Conservation (phyloP, 495 filamentous ascomycete genomes). For the Thozetella sp. region DNA sequence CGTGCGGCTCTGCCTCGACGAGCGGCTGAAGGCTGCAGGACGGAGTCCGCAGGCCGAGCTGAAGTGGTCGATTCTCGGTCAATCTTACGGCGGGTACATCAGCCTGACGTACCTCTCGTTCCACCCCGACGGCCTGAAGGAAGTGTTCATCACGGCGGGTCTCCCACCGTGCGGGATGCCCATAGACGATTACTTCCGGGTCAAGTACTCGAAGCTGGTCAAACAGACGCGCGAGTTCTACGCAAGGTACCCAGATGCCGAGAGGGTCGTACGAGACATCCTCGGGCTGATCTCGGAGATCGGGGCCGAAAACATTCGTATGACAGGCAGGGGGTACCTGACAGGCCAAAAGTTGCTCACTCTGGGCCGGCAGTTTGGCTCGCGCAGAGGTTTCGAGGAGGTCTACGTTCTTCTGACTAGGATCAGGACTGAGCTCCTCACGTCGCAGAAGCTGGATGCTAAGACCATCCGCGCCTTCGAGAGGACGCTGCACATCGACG, state of each 20-base stretch:
- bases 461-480: constrained; percentile 68
- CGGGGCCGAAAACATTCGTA: constrained; percentile 46
- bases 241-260: constrained; percentile 73
- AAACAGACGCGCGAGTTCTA: constrained; percentile 71
- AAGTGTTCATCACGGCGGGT: constrained; percentile 81
- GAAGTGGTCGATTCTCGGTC: constrained; percentile 79
- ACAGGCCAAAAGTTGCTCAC: constrained; percentile 72
- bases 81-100: constrained; percentile 90
- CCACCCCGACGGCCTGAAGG: constrained; percentile 68
- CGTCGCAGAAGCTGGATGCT: constrained; percentile 64
- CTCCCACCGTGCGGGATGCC: constrained; percentile 69
- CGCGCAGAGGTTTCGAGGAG: constrained; percentile 60
- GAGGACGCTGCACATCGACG: constrained; percentile 62
- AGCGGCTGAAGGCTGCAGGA: constrained; percentile 43
- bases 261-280: constrained; percentile 64
- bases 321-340: constrained; percentile 64
- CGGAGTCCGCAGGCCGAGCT: constrained; percentile 48
- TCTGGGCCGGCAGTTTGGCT: constrained; percentile 76
- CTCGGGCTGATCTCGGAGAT: constrained; percentile 57
- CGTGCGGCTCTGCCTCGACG: constrained; percentile 67
- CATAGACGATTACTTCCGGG: constrained; percentile 72
- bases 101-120: constrained; percentile 77
- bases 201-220: constrained; percentile 62
- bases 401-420: constrained; percentile 69
- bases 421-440: constrained; percentile 60